Percentiles rank a stretch among this genome's conserved stretches.
phyloP scores from a whole-genome alignment of 768 basidiomycete species.

The Hysterangium stoloniferum region DNA sequence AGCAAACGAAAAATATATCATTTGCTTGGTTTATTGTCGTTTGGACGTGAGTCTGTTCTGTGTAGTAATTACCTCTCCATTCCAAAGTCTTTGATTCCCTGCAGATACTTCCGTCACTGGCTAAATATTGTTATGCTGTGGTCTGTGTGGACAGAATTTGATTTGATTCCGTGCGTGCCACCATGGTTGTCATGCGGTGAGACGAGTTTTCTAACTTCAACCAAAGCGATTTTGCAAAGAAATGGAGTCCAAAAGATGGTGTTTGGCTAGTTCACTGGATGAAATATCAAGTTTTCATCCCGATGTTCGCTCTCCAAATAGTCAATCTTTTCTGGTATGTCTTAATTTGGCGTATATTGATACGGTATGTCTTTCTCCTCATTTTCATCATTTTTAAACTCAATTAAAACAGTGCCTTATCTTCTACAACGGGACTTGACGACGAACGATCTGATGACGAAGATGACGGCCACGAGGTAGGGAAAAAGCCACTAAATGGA shows the following conservation, averaged over 20 bases:
- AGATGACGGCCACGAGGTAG: too few species aligned
- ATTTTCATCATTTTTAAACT: slow-evolving; percentile 10
- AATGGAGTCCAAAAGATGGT: slow-evolving; percentile 55
- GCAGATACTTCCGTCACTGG: slow-evolving; percentile 90
- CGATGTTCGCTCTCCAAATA: slow-evolving; percentile 66
- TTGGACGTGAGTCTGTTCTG: slow-evolving; percentile 63
- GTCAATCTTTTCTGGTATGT: slow-evolving; percentile 94
- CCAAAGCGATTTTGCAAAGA: slow-evolving; percentile 42
- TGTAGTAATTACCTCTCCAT: not conserved
- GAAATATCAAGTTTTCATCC: slow-evolving; percentile 70
- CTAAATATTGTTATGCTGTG: slow-evolving; percentile 79
- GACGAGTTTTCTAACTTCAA: not conserved
- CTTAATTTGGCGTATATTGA: slow-evolving; percentile 70
- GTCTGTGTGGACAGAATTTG: slow-evolving; percentile 78
- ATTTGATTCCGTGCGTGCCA: slow-evolving; percentile 63
- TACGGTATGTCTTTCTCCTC: slow-evolving; percentile 43
- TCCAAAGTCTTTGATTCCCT: not conserved
- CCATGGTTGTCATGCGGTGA: not conserved
- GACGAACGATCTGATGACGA: slow-evolving; percentile 73
- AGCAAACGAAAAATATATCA: slow-evolving; percentile 49
- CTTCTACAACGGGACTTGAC: slow-evolving; percentile 33
- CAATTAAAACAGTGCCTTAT: slow-evolving; percentile 44
- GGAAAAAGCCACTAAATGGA: too few species aligned
- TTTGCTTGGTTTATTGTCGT: slow-evolving; percentile 60
- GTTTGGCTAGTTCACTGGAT: slow-evolving; percentile 73